Evolutionary conservation across 2,329 filamentous ascomycete species (phyloP).

Genomic region (Phaeosphaeriaceae sp.): DNA sequence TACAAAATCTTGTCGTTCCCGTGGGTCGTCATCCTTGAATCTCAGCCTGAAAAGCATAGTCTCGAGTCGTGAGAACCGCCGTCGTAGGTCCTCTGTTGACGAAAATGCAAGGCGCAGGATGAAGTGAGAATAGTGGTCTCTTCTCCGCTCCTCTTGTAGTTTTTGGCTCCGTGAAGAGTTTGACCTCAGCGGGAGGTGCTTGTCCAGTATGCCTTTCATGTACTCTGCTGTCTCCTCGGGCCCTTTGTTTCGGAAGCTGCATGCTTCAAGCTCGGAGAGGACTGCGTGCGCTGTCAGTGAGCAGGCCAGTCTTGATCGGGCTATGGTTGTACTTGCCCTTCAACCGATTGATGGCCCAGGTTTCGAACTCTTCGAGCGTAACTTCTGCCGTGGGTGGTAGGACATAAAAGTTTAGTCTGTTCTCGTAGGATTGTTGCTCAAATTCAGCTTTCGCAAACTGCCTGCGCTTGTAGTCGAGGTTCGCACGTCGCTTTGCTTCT

Average conservation of each 20-base stretch:
- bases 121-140: conserved; percentile 98
- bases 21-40: conserved; percentile 75
- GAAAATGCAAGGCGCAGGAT: conserved; percentile 94
- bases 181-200: conserved; percentile 80
- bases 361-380: conserved; percentile 95
- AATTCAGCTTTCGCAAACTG: conserved; percentile 82
- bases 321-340: conserved; percentile 59
- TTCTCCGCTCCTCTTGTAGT: conserved; percentile 78
- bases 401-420: conserved; percentile 91
- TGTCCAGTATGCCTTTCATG: conserved; percentile 86
- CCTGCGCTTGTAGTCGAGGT: conserved; percentile 80
- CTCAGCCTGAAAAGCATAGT: conserved; percentile 87
- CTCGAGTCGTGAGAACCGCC: conserved; percentile 85
- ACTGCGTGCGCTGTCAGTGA: conserved; percentile 57
- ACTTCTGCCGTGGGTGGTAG: conserved; percentile 91
- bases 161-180: conserved; percentile 69
- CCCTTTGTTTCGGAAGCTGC: conserved; percentile 90
- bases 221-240: conserved; percentile 81
- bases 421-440: conserved; percentile 79
- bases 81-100: conserved; percentile 85
- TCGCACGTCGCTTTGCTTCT: conserved; percentile 76
- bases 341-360: conserved; percentile 95
- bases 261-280: conserved; percentile 88
- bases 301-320: background rate
- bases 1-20: conserved; percentile 79